A percentile compares a stretch with the other conserved stretches of the same genome.
Evolutionary conservation across 148 eudicot genomes (phyloP).

Genomic region (Cornus controversa): DNA sequence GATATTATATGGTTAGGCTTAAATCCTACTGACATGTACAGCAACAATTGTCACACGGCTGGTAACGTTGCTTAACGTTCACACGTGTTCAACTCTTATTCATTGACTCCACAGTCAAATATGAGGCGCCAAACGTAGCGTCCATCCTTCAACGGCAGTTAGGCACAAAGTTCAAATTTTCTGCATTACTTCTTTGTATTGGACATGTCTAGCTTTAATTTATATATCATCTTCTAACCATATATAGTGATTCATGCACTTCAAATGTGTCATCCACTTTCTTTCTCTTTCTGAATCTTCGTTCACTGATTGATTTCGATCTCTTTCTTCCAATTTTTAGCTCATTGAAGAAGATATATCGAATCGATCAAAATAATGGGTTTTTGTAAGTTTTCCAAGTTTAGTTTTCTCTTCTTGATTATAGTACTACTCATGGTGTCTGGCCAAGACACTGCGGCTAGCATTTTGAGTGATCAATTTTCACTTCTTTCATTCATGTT

Average conservation of each 20-base stretch:
- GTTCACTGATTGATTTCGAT: not conserved
- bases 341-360: constrained; percentile 10
- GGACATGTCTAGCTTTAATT: constrained; percentile 4
- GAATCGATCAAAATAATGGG: constrained; percentile 28
- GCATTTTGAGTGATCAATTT: constrained; percentile 40
- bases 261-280: constrained; percentile 10
- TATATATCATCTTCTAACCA: not conserved
- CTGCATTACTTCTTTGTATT: constrained; percentile 9
- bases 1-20: constrained; percentile 34
- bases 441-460: constrained; percentile 29
- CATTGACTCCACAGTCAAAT: constrained; percentile 29
- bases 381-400: constrained; percentile 32
- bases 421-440: constrained; percentile 29
- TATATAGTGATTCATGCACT: not conserved
- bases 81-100: constrained; percentile 28
- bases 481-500: constrained; percentile 59
- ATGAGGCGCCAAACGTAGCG: constrained; percentile 52
- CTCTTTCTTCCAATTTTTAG: constrained; percentile 1
- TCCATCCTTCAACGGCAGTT: constrained; percentile 58
- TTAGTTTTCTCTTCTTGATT: constrained; percentile 30
- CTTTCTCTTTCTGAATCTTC: constrained; percentile 10
- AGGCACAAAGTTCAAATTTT: constrained; percentile 45
- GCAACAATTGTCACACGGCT: constrained; percentile 17
- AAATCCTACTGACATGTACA: constrained; percentile 30
- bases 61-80: constrained; percentile 10